These are phyloP conservation scores for Ophiocordyceps sinensis DNA, from an alignment of 2,329 filamentous ascomycete genomes.

Conservation along the genomic window DNA sequence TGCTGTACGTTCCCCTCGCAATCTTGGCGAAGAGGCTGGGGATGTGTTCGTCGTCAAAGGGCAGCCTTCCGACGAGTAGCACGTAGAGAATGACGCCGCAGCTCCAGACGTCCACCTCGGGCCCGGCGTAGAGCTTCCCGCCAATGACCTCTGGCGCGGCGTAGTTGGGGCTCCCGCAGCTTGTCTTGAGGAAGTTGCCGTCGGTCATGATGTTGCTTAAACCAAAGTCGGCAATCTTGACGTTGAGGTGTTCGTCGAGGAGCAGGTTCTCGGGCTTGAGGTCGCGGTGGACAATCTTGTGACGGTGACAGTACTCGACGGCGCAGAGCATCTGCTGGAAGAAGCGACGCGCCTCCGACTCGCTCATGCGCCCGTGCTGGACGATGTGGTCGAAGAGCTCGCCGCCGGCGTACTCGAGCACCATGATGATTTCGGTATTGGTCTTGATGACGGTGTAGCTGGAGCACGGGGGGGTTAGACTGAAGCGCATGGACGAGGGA, in stretches of 20 bases:
- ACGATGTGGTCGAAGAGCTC: conserved; percentile 99
- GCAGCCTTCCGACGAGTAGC: conserved; percentile 65
- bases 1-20: conserved; percentile 80
- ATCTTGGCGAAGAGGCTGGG: conserved; percentile 97
- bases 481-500: neutral
- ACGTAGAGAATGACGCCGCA: conserved; percentile 85
- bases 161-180: conserved; percentile 96
- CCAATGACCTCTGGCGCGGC: conserved; percentile 96
- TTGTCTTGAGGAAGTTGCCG: conserved; percentile 97
- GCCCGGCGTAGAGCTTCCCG: conserved; percentile 91
- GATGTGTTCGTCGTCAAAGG: conserved; percentile 98
- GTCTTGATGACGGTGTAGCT: conserved; percentile 97
- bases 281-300: conserved; percentile 97
- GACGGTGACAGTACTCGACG: conserved; percentile 95
- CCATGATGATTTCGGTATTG: conserved; percentile 92
- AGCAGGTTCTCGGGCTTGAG: conserved; percentile 94
- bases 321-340: conserved; percentile 99
- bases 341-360: conserved; percentile 87
- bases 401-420: conserved; percentile 90
- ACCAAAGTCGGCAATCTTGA: conserved; percentile 98
- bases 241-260: conserved; percentile 87
- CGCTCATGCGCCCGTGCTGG: conserved; percentile 78
- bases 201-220: conserved; percentile 99
- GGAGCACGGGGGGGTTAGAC: neutral
- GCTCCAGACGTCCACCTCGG: conserved; percentile 98